phyloP scores from a whole-genome alignment of 148 eudicot species.

The Arctostaphylos glauca region DNA sequence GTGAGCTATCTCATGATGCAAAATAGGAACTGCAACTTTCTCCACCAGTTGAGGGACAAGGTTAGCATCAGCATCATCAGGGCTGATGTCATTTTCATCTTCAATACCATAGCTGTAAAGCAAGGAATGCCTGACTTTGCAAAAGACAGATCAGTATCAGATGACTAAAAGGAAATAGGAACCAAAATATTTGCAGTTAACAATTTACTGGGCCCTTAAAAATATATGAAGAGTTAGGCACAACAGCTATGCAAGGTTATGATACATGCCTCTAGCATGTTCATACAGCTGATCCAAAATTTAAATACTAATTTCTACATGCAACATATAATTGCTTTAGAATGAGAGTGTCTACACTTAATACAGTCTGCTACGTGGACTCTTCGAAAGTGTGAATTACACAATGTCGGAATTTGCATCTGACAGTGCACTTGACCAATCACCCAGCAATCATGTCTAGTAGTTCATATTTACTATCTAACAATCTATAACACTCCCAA shows the following conservation, averaged over 20 bases:
- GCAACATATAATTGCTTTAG: background rate
- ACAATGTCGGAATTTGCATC: background rate
- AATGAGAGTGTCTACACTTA: background rate
- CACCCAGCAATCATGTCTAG: background rate
- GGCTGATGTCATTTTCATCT: constrained; percentile 54
- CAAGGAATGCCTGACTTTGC: constrained; percentile 61
- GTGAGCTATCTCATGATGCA: constrained; percentile 67
- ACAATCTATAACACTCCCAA: background rate
- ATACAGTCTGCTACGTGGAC: background rate
- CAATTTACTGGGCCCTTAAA: background rate
- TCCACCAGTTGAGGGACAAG: constrained; percentile 89
- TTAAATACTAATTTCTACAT: background rate
- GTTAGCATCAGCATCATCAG: constrained; percentile 83
- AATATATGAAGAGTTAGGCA: background rate
- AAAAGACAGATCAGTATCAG: background rate
- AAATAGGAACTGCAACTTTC: constrained; percentile 85
- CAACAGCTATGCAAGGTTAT: background rate
- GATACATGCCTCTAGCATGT: background rate
- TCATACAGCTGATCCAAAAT: background rate
- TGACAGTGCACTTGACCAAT: background rate
- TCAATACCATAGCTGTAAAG: constrained; percentile 80
- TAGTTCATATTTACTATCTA: background rate
- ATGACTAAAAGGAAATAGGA: constrained; percentile 9
- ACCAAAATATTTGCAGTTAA: constrained; percentile 12
- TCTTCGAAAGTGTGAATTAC: background rate